Evolutionary conservation across 257 asterid genomes (phyloP), one percentile per base, ranked within the genome.

Genomic region (Petunia secreta): DNA sequence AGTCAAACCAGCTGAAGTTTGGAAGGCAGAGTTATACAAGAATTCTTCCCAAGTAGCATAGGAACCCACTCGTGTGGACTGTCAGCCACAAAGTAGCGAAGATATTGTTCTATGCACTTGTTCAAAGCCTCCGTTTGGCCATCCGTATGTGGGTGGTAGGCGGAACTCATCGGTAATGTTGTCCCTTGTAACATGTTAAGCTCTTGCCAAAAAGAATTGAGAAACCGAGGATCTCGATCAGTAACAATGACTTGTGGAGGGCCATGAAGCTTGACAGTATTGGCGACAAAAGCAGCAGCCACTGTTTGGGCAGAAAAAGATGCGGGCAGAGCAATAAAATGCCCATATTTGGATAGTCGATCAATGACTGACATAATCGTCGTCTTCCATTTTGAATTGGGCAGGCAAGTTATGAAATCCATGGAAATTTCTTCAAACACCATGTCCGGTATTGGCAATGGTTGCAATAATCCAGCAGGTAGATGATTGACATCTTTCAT

Each of bases 111-210:
- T 0, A 79, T 5, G 2, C 55, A 15, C 3, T 44, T 16, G 11
- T 79, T 79, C 2, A 53, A 9, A 0, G 44, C 77, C 6, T 65
- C 77, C 0, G 64, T 48, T 15, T 65, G 82, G 3, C 82, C 82
- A 14, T 79, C 66, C 0, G 41, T 48, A 14, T 79, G 65, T 0
- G 77, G 77, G 3, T 79, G 82, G 50, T 64, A 79, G 0, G 77
- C 75, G 0, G 25, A 36, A 8, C 54, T 48, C 6, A n/a, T 7
- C 0, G 3, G 36, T 4, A 79, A 38, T 0, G 38, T 16, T 4
- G 77, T 79, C 1, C 66, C 64, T 0, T 9, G 13, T 4, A 34
- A n/a, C 1, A 4, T 5, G 10, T 63, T 52, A 1, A 79, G 8
- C 15, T 79, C 77, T 6, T 65, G 48, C 82, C 77, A 79, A 53